A percentile compares a stretch with the other conserved stretches of the same genome.
phyloP scores from a whole-genome alignment of 2,329 filamentous ascomycete species.

The Rhytidhysteron rufulum region DNA sequence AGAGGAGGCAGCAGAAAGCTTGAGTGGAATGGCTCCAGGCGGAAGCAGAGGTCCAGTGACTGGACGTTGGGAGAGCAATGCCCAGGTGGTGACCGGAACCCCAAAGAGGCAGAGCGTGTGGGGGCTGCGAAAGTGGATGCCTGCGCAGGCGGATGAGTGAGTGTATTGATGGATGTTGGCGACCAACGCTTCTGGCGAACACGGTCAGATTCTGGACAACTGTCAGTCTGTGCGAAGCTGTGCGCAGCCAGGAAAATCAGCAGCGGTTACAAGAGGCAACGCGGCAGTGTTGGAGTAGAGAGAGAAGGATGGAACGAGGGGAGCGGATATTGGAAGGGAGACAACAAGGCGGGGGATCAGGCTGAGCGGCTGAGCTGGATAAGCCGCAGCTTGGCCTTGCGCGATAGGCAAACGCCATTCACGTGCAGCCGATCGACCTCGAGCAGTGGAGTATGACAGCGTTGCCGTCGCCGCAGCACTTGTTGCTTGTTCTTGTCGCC shows the following conservation, averaged over 20 bases:
- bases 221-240: no score
- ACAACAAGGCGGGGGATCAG: constrained; percentile 2
- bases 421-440: constrained; percentile 4
- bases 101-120: not conserved
- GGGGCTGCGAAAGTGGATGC: not conserved
- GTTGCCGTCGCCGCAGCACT: no score
- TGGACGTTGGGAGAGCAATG: not conserved
- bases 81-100: not conserved
- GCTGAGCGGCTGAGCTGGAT: constrained; percentile 6
- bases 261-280: not conserved
- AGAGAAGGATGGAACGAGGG: not conserved
- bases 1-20: constrained; percentile 5
- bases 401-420: constrained; percentile 1
- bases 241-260: no score
- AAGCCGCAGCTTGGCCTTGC: constrained; percentile 3
- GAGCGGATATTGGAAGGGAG: not conserved
- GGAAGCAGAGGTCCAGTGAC: constrained; percentile 11
- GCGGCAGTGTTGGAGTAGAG: not conserved
- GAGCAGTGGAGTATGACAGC: no score
- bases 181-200: no score
- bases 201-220: no score
- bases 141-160: no score
- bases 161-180: no score
- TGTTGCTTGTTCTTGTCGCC: not conserved
- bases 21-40: constrained; percentile 18